Evolutionary conservation across 2,329 filamentous ascomycete genomes (phyloP), one percentile per base, ranked within the genome.

Genomic region (Cryoendolithus antarcticus): DNA sequence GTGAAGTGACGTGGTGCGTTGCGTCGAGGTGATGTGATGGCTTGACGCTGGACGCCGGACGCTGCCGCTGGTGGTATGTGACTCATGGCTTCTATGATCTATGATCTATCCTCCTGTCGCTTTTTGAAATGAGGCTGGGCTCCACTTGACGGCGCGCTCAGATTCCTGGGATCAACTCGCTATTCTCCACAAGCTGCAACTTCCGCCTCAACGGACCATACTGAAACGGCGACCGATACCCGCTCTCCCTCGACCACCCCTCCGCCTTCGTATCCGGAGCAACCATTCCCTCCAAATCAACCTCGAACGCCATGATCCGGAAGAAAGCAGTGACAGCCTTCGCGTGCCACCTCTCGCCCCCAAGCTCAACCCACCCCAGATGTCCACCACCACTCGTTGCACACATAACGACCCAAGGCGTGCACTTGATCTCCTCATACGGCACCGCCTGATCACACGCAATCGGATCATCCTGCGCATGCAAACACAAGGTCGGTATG

Each of bases 381-480:
- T 98, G 91, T 1, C 91, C 91, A 31, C 91, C 91, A 30, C 86
- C 71, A 0, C 83, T 83, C 0, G 89, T 96, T 2, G 83, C 86
- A 53, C 84, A 77, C 52, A 96, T 73, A 6, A 96, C 75, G 0
- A 82, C 80, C 55, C 91, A 93, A 1, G 89, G 88, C 43, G 89
- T 98, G 49, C 78, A 72, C 44, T 74, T 70, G 47, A 95, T 80
- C 59, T 98, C 91, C 47, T 80, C 69, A 47, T 80, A 88, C 0
- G 91, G 91, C 28, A 95, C 71, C 1, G 78, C 84, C 53, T 84
- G 76, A 29, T 78, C 70, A 6, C 76, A 71, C 7, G 85, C 85
- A 56, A 98, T 93, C 76, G 91, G 91, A 54, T 98, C 91, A 59
- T 98, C 93, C 45, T 76, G 74, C 1, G 89, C 85, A 52, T 93